A percentile compares a stretch with the other conserved stretches of the same genome.
Conservation (phyloP, 305 asterid genomes). For the Fraxinus latifolia region DNA sequence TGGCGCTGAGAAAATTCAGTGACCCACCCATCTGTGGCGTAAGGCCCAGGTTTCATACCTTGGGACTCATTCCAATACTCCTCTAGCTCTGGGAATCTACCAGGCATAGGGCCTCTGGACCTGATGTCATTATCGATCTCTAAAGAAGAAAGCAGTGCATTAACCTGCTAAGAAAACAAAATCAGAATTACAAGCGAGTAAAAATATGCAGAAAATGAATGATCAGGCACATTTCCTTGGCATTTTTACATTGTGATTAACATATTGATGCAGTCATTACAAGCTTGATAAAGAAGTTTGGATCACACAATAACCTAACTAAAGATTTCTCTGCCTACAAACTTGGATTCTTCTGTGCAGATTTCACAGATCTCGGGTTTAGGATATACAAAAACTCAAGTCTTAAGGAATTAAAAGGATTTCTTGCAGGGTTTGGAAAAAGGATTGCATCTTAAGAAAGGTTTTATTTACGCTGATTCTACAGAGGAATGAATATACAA, state of each 20-base stretch:
- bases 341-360: not conserved
- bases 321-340: slow-evolving; percentile 5
- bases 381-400: not conserved
- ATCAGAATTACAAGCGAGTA: slow-evolving; percentile 9
- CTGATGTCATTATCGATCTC: slow-evolving; percentile 74
- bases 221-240: slow-evolving; percentile 4
- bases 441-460: slow-evolving; percentile 7
- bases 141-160: slow-evolving; percentile 78
- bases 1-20: slow-evolving; percentile 66
- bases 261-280: slow-evolving; percentile 3
- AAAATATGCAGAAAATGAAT: slow-evolving; percentile 11
- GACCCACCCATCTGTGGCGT: slow-evolving; percentile 79
- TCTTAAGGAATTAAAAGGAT: not conserved
- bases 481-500: not conserved
- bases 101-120: slow-evolving; percentile 72
- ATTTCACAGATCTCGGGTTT: not conserved
- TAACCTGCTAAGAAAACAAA: slow-evolving; percentile 61
- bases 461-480: not conserved
- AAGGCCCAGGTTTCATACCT: slow-evolving; percentile 59
- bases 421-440: not conserved
- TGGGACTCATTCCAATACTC: slow-evolving; percentile 94
- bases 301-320: not conserved
- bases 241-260: not conserved
- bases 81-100: slow-evolving; percentile 78
- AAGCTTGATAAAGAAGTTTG: not conserved